Evolutionary conservation across 768 basidiomycete species (phyloP).

Genomic region (Sutorius australiensis): DNA sequence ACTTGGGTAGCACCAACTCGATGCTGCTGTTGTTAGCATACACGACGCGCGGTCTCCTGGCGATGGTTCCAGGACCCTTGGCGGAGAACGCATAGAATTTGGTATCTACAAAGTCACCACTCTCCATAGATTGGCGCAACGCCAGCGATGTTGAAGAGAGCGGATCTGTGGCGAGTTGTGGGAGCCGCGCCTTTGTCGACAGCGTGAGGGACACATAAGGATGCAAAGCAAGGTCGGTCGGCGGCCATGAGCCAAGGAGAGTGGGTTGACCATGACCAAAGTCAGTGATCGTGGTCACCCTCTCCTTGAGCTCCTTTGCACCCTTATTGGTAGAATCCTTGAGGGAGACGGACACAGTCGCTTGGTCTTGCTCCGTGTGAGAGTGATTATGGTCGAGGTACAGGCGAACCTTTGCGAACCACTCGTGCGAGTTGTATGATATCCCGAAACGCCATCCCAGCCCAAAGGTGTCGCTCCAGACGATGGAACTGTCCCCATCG

Average conservation of each 20-base stretch:
- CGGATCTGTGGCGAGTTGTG: conserved; percentile 9
- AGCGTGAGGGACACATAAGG: conserved; percentile 24
- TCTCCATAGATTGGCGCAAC: conserved; percentile 22
- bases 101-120: conserved; percentile 27
- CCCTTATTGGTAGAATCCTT: conserved; percentile 1
- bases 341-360: conserved; percentile 12
- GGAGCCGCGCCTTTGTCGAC: conserved; percentile 13
- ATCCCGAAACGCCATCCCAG: conserved; percentile 29
- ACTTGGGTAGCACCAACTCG: conserved; percentile 15
- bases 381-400: conserved; percentile 28
- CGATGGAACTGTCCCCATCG: background rate
- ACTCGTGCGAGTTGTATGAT: conserved; percentile 13
- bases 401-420: conserved; percentile 24
- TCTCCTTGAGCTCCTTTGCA: conserved; percentile 8
- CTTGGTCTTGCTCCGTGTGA: conserved; percentile 19
- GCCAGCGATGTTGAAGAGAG: conserved; percentile 17
- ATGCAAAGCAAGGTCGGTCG: conserved; percentile 4
- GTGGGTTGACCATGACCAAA: conserved; percentile 27
- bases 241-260: conserved; percentile 24
- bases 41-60: conserved; percentile 22
- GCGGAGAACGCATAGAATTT: conserved; percentile 29
- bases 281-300: conserved; percentile 15
- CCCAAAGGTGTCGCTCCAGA: conserved; percentile 28
- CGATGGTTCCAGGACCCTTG: conserved; percentile 7
- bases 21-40: conserved; percentile 23